Evolutionary conservation across 1,284 basidiomycete genomes (phyloP), one percentile per base, ranked within the genome.

Genomic region (Cutaneotrichosporon sp.): DNA sequence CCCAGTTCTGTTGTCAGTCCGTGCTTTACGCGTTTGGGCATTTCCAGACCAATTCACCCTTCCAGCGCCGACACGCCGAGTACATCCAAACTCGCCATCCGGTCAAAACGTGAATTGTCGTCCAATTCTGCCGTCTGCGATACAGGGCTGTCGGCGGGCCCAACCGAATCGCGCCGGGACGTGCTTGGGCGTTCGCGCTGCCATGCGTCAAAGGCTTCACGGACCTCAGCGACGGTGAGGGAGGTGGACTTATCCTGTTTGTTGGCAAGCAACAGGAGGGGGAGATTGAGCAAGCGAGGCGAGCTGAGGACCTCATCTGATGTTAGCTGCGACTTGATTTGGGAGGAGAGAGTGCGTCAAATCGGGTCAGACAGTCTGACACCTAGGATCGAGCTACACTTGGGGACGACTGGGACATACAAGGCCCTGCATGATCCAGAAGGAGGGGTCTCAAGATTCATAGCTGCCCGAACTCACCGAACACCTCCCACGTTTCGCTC

Each of bases 401-500:
- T 14, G 9, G 29, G 2, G 10, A 2, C 4, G 29, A 5, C 4
- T 2, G 2, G 10, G 29, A 14, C 29, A 31, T 31, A 5, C 29
- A 31, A 14, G 9, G 29, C 10, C 10, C 9, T 9, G 14, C 29
- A 31, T 31, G 29, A 29, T 29, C 7, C 29, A 31, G 29, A 31
- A 31, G 29, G 9, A 31, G 29, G 14, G 29, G n/a, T n/a, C n/a
- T n/a, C n/a, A n/a, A n/a, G n/a, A 7, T n/a, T 37, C 17, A n/a
- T 37, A 6, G 14, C 34, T 17, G n/a, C 5, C 3, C 31, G 10
- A 26, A 74, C 86, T 54, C 74, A 92, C 90, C 90, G 66, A 97
- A 96, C 6, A 91, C 90, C 61, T 90, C 87, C 91, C 91, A 96
- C 12, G 88, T 88, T 76, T 94, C 91, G 51, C 85, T 82, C 38